These are phyloP conservation scores for Atkinsonella texensis DNA, from an alignment of 2,329 filamentous ascomycete species.

Conservation along the genomic window DNA sequence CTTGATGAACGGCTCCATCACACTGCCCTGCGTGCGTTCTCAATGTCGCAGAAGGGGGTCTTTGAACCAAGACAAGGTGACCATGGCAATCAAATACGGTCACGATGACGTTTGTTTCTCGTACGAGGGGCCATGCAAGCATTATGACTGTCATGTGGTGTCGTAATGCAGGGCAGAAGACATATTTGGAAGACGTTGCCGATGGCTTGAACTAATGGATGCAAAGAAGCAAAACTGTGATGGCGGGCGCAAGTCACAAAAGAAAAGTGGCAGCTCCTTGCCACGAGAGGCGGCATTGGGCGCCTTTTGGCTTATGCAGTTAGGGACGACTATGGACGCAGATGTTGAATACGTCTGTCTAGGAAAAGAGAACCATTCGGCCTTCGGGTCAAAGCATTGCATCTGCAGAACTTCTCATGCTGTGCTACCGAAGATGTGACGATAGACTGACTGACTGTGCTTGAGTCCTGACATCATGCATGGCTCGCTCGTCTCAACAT, in stretches of 20 bases:
- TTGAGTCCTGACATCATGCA: background rate
- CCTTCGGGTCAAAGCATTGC: background rate
- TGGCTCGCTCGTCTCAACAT: background rate
- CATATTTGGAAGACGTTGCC: background rate
- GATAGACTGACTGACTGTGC: background rate
- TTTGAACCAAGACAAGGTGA: slow-evolving; percentile 4
- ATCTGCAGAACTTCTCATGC: background rate
- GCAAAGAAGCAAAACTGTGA: slow-evolving; percentile 6
- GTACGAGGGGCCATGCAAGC: slow-evolving; percentile 2
- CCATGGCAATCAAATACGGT: slow-evolving; percentile 4
- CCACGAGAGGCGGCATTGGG: slow-evolving; percentile 1
- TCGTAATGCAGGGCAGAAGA: slow-evolving; percentile 5
- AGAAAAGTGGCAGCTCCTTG: slow-evolving; percentile 5
- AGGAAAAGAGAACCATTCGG: background rate
- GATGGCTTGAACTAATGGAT: slow-evolving; percentile 2
- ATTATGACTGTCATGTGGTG: slow-evolving; percentile 7
- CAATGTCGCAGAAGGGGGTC: slow-evolving; percentile 2
- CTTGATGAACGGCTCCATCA: background rate
- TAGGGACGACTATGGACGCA: background rate
- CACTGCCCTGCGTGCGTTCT: slow-evolving; percentile 1
- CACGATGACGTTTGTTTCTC: slow-evolving; percentile 1
- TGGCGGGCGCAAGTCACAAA: slow-evolving; percentile 4
- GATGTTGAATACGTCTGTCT: background rate
- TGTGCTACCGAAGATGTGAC: background rate
- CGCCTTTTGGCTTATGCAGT: background rate